Evolutionary conservation across 208 protist genomes (phyloP).

Genomic region (Trypanosoma vivax): DNA sequence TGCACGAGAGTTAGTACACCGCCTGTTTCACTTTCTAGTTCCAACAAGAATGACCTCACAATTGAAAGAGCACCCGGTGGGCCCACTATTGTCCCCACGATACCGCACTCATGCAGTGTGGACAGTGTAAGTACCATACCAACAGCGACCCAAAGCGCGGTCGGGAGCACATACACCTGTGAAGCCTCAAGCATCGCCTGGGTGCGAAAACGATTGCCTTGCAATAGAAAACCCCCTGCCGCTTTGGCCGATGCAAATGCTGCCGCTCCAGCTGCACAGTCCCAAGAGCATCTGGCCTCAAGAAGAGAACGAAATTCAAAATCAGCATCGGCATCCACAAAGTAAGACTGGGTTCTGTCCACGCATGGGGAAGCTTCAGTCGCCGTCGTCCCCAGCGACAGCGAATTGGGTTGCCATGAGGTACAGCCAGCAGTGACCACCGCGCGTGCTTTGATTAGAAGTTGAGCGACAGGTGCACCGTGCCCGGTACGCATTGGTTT

Average conservation of each 20-base stretch:
- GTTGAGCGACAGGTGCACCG: not conserved
- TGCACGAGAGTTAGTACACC: constrained; percentile 11
- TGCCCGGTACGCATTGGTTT: constrained; percentile 3
- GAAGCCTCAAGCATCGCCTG: constrained; percentile 12
- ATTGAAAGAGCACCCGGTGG: constrained; percentile 1
- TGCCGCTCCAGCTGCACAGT: constrained; percentile 24
- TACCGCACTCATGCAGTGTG: not conserved
- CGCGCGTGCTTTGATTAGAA: constrained; percentile 14
- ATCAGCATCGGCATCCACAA: constrained; percentile 1
- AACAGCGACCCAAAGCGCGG: constrained; percentile 15
- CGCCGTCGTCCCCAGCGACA: constrained; percentile 12
- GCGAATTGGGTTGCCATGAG: constrained; percentile 28
- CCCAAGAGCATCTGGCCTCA: constrained; percentile 26
- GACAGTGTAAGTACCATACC: constrained; percentile 6
- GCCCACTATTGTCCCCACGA: constrained; percentile 12
- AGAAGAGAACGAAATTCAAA: constrained; percentile 7
- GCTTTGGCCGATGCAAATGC: constrained; percentile 16
- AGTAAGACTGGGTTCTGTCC: not conserved
- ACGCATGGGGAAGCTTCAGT: not conserved
- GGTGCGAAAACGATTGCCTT: not conserved
- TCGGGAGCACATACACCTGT: constrained; percentile 11
- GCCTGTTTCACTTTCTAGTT: constrained; percentile 13
- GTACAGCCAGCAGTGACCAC: constrained; percentile 14
- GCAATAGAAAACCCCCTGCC: constrained; percentile 1
- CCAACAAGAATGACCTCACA: constrained; percentile 13